Evolutionary conservation across 768 basidiomycete species (phyloP).

Genomic region (Boletus rubroflammeus): DNA sequence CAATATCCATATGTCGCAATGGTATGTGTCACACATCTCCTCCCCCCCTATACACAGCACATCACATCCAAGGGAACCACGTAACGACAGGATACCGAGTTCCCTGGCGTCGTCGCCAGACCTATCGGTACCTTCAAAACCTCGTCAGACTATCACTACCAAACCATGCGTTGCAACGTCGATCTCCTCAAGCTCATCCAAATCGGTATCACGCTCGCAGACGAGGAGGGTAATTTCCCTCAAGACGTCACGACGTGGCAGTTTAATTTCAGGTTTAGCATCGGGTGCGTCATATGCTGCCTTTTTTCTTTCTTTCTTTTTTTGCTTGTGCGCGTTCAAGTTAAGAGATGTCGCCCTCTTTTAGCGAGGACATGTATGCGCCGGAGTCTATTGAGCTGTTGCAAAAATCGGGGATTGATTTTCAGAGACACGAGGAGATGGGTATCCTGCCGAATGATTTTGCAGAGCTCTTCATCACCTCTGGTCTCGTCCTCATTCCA

Average conservation of each 20-base stretch:
- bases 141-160: constrained; percentile 97
- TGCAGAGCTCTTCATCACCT: constrained; percentile 95
- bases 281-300: constrained; percentile 55
- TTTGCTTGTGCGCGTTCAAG: neutral
- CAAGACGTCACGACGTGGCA: constrained; percentile 96
- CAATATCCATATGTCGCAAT: constrained; percentile 93
- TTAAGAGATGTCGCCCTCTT: neutral
- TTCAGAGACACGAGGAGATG: constrained; percentile 87
- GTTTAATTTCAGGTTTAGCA: constrained; percentile 95
- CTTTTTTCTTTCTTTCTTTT: neutral
- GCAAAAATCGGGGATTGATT: constrained; percentile 94
- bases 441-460: constrained; percentile 94
- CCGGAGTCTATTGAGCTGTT: constrained; percentile 96
- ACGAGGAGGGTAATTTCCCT: constrained; percentile 90
- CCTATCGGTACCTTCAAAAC: constrained; percentile 97
- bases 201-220: constrained; percentile 90
- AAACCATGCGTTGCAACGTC: constrained; percentile 99
- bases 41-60: neutral
- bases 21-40: constrained; percentile 47
- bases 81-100: constrained; percentile 87
- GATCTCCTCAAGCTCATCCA: constrained; percentile 98
- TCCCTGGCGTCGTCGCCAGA: constrained; percentile 96
- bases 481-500: constrained; percentile 82
- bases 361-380: constrained; percentile 95
- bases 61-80: constrained; percentile 1